Evolutionary conservation across 495 filamentous ascomycete species (phyloP), one percentile per base, ranked within the genome.

Genomic region (Xanthoparmelia taractica): DNA sequence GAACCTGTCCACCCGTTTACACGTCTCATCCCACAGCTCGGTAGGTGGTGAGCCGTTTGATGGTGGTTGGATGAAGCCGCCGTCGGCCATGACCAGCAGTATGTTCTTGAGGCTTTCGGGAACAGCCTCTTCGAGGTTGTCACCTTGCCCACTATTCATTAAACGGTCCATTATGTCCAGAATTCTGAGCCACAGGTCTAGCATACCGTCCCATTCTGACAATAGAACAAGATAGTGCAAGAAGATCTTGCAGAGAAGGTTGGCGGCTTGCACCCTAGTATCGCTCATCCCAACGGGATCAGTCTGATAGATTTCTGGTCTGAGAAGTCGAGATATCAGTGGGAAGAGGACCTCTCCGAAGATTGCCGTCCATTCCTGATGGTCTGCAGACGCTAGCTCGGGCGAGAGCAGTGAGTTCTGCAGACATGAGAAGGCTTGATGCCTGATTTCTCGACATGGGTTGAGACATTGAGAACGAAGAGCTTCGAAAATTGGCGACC

Each of bases 71-170:
- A 99, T 83, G 67, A 90, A 92, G 36, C 90, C 92, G 45, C 87
- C 91, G 71, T 85, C 91, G 3, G 90, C 84, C 94, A 99, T 97
- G 67, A 99, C 93, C 18, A 97, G 80, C 18, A 99, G 79, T 59
- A 97, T 91, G 65, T 99, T 99, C 75, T 97, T 99, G 65, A 99
- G 76, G 67, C 88, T 91, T 72, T 99, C 95, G 7, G 92, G 90
- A 5, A 99, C 90, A 36, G 94, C 92, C 78, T 97, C 93, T 74
- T 96, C 91, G 71, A 96, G 75, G 68, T 86, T 91, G 69, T 96
- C 91, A 17, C 90, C 89, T 73, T 96, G 91, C 6, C 94, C 94
- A 68, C 90, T 95, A 72, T 96, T 96, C 87, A 97, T 96, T 68
- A 98, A 80, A 34, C 94, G 82, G 69, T 97, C 94, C 80, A 97